A percentile compares a stretch with the other conserved stretches of the same genome.
phyloP scores from a whole-genome alignment of 2,329 filamentous ascomycete species.

The Simplicillium sp. region DNA sequence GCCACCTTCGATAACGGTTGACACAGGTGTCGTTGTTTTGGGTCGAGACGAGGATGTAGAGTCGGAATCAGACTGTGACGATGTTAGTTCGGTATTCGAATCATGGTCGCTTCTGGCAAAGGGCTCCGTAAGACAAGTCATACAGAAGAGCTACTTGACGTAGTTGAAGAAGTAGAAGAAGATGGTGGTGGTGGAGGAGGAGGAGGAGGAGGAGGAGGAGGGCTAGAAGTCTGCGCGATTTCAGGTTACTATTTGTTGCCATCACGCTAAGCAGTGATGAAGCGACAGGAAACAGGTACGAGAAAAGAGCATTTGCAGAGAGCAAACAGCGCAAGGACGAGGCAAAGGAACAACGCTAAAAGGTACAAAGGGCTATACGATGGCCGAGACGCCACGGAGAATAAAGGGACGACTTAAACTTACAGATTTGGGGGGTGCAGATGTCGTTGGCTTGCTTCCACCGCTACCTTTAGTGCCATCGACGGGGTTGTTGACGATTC shows the following conservation, averaged over 20 bases:
- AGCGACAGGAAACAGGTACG: slow-evolving; percentile 4
- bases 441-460: slow-evolving; percentile 10
- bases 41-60: neutral
- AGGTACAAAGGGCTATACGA: neutral
- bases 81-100: neutral
- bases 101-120: neutral
- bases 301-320: slow-evolving; percentile 3
- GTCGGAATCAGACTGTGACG: neutral
- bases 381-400: too few species aligned
- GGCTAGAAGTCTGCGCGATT: slow-evolving; percentile 26
- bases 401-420: slow-evolving; percentile 10
- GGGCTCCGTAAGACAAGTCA: slow-evolving; percentile 15
- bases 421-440: slow-evolving; percentile 13
- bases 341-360: neutral
- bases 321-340: neutral
- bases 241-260: slow-evolving; percentile 11
- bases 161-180: slow-evolving; percentile 14
- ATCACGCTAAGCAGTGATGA: slow-evolving; percentile 10
- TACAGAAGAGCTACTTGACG: slow-evolving; percentile 28
- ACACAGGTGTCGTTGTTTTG: neutral
- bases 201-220: slow-evolving; percentile 11
- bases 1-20: slow-evolving; percentile 45
- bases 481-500: slow-evolving; percentile 40
- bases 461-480: slow-evolving; percentile 36
- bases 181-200: slow-evolving; percentile 7